Percentiles rank a stretch among this genome's conserved stretches.
Conservation (phyloP, 768 basidiomycete genomes). For the Guyanaporus albipodus region DNA sequence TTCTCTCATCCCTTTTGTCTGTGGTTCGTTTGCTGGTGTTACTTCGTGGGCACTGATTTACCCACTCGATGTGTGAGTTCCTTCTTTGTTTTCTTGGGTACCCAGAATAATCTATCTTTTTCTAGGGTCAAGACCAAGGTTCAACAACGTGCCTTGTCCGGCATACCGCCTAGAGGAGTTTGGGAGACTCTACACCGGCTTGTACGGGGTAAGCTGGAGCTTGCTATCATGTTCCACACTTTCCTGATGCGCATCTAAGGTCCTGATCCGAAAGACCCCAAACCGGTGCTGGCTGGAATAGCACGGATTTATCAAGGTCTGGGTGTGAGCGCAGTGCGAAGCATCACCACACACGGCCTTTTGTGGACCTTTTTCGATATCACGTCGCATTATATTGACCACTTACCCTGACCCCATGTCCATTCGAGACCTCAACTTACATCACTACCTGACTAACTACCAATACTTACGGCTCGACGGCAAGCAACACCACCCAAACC, state of each 20-base stretch:
- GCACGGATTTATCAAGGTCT: slow-evolving; percentile 88
- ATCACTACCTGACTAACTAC: slow-evolving; percentile 9
- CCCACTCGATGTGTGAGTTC: slow-evolving; percentile 83
- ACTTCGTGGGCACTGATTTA: slow-evolving; percentile 90
- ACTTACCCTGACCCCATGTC: slow-evolving; percentile 36
- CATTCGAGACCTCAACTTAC: neutral
- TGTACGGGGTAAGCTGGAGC: slow-evolving; percentile 58
- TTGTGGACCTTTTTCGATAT: slow-evolving; percentile 93
- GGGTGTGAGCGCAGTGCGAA: slow-evolving; percentile 88
- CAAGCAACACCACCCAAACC: slow-evolving; percentile 5
- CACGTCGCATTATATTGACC: slow-evolving; percentile 69
- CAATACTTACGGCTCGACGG: slow-evolving; percentile 4
- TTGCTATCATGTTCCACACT: neutral
- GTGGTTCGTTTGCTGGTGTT: slow-evolving; percentile 88
- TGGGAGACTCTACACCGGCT: slow-evolving; percentile 74
- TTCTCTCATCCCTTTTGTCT: slow-evolving; percentile 84
- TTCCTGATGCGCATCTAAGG: slow-evolving; percentile 40
- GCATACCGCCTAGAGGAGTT: slow-evolving; percentile 65
- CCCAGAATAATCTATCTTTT: slow-evolving; percentile 1
- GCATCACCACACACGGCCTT: slow-evolving; percentile 89
- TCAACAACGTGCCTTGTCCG: slow-evolving; percentile 88
- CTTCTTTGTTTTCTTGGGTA: neutral
- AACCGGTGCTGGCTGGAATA: slow-evolving; percentile 71
- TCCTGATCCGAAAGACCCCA: slow-evolving; percentile 74
- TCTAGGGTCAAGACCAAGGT: slow-evolving; percentile 87